Base-by-base conservation (phyloP, 306 rosid species). In the Dryas alaskensis region DNA sequence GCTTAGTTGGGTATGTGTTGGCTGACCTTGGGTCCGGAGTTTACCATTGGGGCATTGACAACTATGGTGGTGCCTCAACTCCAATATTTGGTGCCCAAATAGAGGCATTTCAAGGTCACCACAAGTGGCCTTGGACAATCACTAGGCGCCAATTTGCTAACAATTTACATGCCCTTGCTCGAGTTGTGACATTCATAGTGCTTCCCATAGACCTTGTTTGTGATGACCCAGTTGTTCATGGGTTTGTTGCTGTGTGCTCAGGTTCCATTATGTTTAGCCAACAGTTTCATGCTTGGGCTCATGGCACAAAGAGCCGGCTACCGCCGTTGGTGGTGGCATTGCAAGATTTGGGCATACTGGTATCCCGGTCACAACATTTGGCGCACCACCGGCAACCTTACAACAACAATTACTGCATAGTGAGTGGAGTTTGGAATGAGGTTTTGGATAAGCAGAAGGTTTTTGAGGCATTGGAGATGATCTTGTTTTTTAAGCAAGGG, bases 261-360 rank as follows among this genome's bases (percentile, higher is more conserved):
- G 90, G 91, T 12, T 88, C 92, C 87, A 92, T 92, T 60, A 91
- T 94, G 96, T 94, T 94, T 31, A 94, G 97, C 84, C 98, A 94
- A 63, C 98, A 94, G 63, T 94, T 94, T 67, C 98, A 94, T 70
- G 95, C 97, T 7, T 94, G 98, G 99, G 92, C 99, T 9, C 99
- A 94, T 9, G 86, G 88, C 13, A 89, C 91, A 0, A 89, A 88
- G 84, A 92, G 97, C 75, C 83, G 85, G 75, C 92, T 94, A 69
- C 96, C 97, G 0, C 86, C 84, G 0, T 68, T 81, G 0, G 95
- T 94, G 70, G 86, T 81, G 72, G 88, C 83, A 0, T 53, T 94
- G 81, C 98, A 94, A 44, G 92, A 89, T 37, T 67, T 77, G 0
- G 89, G 97, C 3, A 37, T 94, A 79, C 85, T 91, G 0, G 96